phyloP scores from a whole-genome alignment of 2,329 filamentous ascomycete genomes.

The Ophiostoma himal-ulmi region DNA sequence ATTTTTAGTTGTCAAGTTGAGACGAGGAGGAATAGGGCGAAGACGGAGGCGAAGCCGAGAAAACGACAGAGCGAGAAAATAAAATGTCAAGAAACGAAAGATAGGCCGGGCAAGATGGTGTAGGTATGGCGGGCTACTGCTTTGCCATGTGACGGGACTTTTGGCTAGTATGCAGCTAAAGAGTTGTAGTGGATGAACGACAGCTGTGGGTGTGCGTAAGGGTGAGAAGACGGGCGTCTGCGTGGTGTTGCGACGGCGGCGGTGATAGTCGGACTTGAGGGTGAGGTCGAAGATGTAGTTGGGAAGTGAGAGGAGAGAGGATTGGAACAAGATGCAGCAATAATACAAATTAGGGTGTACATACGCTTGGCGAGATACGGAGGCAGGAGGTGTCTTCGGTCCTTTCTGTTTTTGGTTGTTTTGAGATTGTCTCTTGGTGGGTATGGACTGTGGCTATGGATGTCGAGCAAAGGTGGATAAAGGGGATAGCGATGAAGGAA shows the following conservation, averaged over 20 bases:
- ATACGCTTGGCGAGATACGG: not conserved
- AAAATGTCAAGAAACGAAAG: not conserved
- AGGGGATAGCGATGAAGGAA: slow-evolving; percentile 1
- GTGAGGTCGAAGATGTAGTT: not conserved
- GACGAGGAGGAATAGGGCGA: not conserved
- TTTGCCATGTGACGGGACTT: slow-evolving; percentile 18
- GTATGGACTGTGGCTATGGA: not conserved
- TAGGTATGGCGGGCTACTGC: slow-evolving; percentile 11
- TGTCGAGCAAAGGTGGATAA: not conserved
- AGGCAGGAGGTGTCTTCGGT: slow-evolving; percentile 5
- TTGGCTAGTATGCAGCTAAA: slow-evolving; percentile 15
- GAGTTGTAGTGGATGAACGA: slow-evolving; percentile 3
- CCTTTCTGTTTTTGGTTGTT: slow-evolving; percentile 10
- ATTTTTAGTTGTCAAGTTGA: not conserved
- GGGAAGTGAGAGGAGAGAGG: not conserved
- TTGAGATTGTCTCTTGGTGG: slow-evolving; percentile 9
- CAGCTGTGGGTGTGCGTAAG: not conserved
- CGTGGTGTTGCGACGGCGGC: not conserved
- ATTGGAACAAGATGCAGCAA: not conserved
- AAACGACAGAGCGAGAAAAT: not conserved
- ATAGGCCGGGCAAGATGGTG: not conserved
- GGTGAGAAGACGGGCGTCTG: no score
- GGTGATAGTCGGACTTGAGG: not conserved
- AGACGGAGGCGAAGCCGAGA: slow-evolving; percentile 1
- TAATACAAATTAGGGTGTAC: not conserved